These are phyloP conservation scores for Evansstolkia leycettana DNA, from an alignment of 495 filamentous ascomycete genomes.

Conservation along the genomic window DNA sequence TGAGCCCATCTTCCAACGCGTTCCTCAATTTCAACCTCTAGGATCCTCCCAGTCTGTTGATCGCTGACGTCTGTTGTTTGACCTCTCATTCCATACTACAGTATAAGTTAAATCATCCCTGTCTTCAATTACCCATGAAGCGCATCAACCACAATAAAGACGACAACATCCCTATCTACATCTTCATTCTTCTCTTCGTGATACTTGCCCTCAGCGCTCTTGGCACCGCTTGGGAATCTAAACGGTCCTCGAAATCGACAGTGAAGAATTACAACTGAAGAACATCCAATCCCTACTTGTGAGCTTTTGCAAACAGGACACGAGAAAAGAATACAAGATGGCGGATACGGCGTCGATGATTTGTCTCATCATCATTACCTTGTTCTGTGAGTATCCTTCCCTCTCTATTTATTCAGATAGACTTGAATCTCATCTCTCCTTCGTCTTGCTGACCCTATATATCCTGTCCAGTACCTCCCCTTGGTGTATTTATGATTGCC, in stretches of 20 bases:
- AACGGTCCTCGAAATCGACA: slow-evolving; percentile 4
- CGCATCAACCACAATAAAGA: slow-evolving; percentile 14
- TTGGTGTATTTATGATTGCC: slow-evolving; percentile 50
- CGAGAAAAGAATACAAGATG: slow-evolving; percentile 16
- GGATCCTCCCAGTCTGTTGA: too few relatives aligned
- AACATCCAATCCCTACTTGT: background rate
- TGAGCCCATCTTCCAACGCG: too few relatives aligned
- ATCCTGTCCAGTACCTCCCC: slow-evolving; percentile 41
- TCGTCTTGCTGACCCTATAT: too few relatives aligned
- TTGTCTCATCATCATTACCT: slow-evolving; percentile 43
- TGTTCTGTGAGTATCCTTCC: slow-evolving; percentile 36
- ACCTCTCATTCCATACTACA: too few relatives aligned
- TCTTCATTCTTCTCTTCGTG: slow-evolving; percentile 19
- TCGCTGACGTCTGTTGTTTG: background rate
- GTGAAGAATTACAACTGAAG: background rate
- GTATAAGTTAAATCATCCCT: too few relatives aligned
- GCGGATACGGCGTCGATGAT: slow-evolving; percentile 25
- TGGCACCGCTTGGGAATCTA: slow-evolving; percentile 13
- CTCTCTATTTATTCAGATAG: background rate
- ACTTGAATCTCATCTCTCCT: too few relatives aligned
- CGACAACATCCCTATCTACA: slow-evolving; percentile 19
- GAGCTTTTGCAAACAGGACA: too few relatives aligned
- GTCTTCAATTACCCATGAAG: too few relatives aligned
- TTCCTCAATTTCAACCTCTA: too few relatives aligned
- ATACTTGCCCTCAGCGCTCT: slow-evolving; percentile 20